Evolutionary conservation across 345 rosid species (phyloP).

Genomic region (Erysimum cheiranthoides): DNA sequence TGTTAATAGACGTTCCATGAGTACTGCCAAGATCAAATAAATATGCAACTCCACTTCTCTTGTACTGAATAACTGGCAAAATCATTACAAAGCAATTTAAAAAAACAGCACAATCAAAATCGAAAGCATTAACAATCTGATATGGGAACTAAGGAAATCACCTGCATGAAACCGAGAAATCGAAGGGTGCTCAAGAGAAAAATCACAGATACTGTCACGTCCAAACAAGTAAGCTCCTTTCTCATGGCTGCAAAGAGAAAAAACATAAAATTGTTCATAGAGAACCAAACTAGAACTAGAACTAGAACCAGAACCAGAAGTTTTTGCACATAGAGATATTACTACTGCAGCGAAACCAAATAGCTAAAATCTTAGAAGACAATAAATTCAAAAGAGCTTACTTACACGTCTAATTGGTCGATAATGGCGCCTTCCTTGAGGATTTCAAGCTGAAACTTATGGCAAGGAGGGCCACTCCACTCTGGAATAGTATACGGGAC

Average conservation of each 20-base stretch:
- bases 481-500: conserved; percentile 88
- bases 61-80: conserved; percentile 83
- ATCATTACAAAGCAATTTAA: conserved; percentile 18
- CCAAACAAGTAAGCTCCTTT: conserved; percentile 99
- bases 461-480: conserved; percentile 86
- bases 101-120: background rate
- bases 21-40: conserved; percentile 86
- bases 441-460: conserved; percentile 70
- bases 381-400: conserved; percentile 33
- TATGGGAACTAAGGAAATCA: conserved; percentile 26
- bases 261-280: too few species aligned
- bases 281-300: background rate
- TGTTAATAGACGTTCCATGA: conserved; percentile 83
- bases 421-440: conserved; percentile 87
- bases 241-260: conserved; percentile 54
- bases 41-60: conserved; percentile 77
- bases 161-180: conserved; percentile 97
- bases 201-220: conserved; percentile 84
- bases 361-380: background rate
- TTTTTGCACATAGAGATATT: background rate
- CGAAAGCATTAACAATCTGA: background rate
- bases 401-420: conserved; percentile 69
- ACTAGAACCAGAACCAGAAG: too few species aligned
- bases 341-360: background rate
- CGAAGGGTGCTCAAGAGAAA: conserved; percentile 86